A percentile compares a stretch with the other conserved stretches of the same genome.
Evolutionary conservation across 495 filamentous ascomycete genomes (phyloP).

Genomic region (Lepraria neglecta): DNA sequence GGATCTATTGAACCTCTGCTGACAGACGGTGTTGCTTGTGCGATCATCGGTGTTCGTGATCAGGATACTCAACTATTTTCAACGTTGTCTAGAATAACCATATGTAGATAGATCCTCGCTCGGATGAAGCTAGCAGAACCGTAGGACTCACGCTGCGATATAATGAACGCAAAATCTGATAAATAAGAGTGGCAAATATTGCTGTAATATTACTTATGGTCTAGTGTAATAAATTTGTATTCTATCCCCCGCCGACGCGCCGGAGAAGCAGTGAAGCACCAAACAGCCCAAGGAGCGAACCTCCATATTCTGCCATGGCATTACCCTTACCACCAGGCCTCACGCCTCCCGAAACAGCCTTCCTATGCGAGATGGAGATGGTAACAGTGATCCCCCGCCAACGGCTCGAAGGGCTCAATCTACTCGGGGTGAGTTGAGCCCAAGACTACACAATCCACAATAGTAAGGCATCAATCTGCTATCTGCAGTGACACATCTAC

Average conservation of each 20-base stretch:
- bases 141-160: too few species aligned
- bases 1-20: too few species aligned
- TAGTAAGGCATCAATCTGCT: background rate
- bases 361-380: slow-evolving; percentile 94
- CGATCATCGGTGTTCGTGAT: too few species aligned
- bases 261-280: too few species aligned
- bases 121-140: too few species aligned
- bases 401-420: slow-evolving; percentile 72
- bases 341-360: slow-evolving; percentile 83
- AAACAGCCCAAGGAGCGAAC: too few species aligned
- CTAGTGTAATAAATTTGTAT: background rate
- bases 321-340: slow-evolving; percentile 76
- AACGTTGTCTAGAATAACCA: too few species aligned
- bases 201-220: background rate
- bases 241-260: too few species aligned
- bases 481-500: background rate
- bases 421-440: slow-evolving; percentile 66
- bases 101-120: too few species aligned
- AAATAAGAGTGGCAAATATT: background rate
- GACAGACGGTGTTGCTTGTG: too few species aligned
- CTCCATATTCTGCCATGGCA: slow-evolving; percentile 53
- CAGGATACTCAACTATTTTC: too few species aligned
- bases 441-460: slow-evolving; percentile 10
- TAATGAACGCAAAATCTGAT: too few species aligned
- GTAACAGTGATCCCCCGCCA: slow-evolving; percentile 91